Base-by-base conservation (phyloP, 1,139 yeast species). In the Sugiyamaella castrensis region DNA sequence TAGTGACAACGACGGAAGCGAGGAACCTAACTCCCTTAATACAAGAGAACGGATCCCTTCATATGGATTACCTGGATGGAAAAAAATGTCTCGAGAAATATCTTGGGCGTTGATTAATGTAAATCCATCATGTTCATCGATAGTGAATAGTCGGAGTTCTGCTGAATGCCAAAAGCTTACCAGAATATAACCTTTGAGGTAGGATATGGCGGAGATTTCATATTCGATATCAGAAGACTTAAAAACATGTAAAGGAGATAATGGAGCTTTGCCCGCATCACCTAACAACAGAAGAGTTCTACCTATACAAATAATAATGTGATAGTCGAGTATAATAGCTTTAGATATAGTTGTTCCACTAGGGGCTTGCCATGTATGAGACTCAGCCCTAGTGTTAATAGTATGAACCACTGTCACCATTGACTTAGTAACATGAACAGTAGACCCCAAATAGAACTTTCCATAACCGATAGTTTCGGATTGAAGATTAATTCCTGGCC, bases 91-190 rank as follows among this genome's bases (percentile, higher is more conserved):
- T 26, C 16, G 41, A 37, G 12, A n/a, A 10, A 16, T 13, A 11
- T 13, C 12, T 19, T 30, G n/a, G 8, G 29, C 10, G 4, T 39
- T 28, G 15, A 39, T 33, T 43, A 45, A 13, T n/a, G 33, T 24
- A 16, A 13, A 33, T 8, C 13, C 26, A 8, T 33, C 28, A 12
- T 41, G 26, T 11, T 13, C 27, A 33, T 38, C 13, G 15, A 35
- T 10, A 13, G 19, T 26, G 19, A 13, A 34, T 16, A 42, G 16
- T 8, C 35, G 33, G 12, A 42, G 11, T 15, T 42, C 46, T 7
- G 46, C 10, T 13, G 35, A 27, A 26, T 42, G 46, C 46, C 46
- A 42, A 13, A 35, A 42, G 38, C 46, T 42, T 3, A 42, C 28
- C 10, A 42, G 39, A n/a, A 42, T 29, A 42, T 42, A 24, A 27